phyloP scores from a whole-genome alignment of 129 eudicot species.

The Kitagawia praeruptora region DNA sequence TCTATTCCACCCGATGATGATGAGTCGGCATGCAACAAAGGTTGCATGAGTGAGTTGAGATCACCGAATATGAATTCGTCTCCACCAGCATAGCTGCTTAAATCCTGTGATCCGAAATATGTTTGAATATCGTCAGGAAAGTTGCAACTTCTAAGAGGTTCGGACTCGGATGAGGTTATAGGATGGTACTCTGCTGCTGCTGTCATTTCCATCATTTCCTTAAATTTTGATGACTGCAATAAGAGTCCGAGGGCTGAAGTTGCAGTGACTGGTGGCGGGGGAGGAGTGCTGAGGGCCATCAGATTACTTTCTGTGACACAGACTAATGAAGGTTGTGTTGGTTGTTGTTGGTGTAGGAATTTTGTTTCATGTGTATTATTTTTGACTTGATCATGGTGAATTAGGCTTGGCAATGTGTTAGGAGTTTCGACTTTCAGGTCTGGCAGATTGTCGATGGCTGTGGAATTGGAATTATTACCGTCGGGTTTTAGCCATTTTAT shows the following conservation, averaged over 20 bases:
- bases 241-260: conserved; percentile 76
- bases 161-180: conserved; percentile 21
- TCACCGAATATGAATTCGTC: conserved; percentile 58
- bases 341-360: conserved; percentile 15
- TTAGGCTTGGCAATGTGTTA: conserved; percentile 16
- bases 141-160: conserved; percentile 26
- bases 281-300: conserved; percentile 6
- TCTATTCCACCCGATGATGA: conserved; percentile 13
- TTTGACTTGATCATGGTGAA: conserved; percentile 11
- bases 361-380: background rate
- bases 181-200: conserved; percentile 45
- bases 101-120: conserved; percentile 42
- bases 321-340: background rate
- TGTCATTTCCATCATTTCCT: conserved; percentile 87
- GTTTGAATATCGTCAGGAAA: conserved; percentile 52
- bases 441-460: conserved; percentile 12
- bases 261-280: conserved; percentile 42
- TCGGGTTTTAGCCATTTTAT: conserved; percentile 75
- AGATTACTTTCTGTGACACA: background rate
- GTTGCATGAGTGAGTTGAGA: conserved; percentile 46
- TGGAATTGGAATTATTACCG: conserved; percentile 12
- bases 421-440: conserved; percentile 18
- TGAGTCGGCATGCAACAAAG: conserved; percentile 40
- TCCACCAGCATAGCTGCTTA: conserved; percentile 40
- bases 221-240: conserved; percentile 78